Conservation (phyloP, 352 stramenopile genomes). For the Plasmopara halstedii region DNA sequence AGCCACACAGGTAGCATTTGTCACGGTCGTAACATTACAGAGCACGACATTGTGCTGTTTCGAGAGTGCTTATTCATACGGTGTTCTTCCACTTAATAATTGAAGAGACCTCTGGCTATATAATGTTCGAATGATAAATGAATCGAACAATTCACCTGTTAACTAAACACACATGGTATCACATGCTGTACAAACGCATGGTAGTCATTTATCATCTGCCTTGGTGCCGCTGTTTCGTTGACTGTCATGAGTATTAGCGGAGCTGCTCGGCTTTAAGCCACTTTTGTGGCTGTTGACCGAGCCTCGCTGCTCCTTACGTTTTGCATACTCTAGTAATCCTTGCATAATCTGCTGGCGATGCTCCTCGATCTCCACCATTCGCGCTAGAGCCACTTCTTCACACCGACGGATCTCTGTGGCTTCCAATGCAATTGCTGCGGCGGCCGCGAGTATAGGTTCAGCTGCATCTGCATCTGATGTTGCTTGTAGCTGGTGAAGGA, state of each 20-base stretch:
- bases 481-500: conserved; percentile 19
- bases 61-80: background rate
- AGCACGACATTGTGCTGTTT: background rate
- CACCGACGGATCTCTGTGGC: conserved; percentile 41
- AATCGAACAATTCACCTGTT: too few relatives aligned
- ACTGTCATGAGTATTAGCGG: background rate
- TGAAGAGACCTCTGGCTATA: too few relatives aligned
- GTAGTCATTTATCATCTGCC: background rate
- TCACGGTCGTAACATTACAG: background rate
- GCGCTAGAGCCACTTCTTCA: conserved; percentile 34
- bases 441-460: conserved; percentile 23
- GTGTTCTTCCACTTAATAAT: background rate
- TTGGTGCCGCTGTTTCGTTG: background rate
- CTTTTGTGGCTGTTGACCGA: conserved; percentile 4
- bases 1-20: too few relatives aligned
- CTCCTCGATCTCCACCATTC: conserved; percentile 54
- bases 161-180: too few relatives aligned
- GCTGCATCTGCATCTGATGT: conserved; percentile 12
- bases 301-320: conserved; percentile 39
- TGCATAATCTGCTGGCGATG: conserved; percentile 57
- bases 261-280: background rate
- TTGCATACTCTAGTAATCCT: conserved; percentile 45
- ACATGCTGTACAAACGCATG: background rate
- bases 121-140: too few relatives aligned
- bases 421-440: conserved; percentile 30